Evolutionary conservation across 139 green algal genomes (phyloP), one percentile per base, ranked within the genome.

Genomic region (Tetradesmus obliquus): DNA sequence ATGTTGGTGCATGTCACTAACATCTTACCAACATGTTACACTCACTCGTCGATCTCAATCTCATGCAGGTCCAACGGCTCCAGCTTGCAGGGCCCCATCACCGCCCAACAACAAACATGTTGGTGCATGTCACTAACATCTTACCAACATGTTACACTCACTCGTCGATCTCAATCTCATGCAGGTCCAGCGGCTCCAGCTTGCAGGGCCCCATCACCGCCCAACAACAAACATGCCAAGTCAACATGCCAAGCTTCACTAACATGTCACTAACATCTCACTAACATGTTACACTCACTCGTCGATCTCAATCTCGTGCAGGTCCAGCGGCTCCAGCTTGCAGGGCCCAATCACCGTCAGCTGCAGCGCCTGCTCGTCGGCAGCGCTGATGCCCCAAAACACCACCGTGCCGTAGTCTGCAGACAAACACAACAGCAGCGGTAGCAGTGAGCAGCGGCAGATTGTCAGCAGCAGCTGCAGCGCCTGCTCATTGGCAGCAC

Each of bases 371-470:
- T 92, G 89, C 82, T 92, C 89, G 13, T 92, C 89, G 57, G 89
- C 89, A 45, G 91, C 94, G 92, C 76, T 94, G 93, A 90, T 94
- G 81, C 93, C 93, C 96, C 96, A 97, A 54, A 96, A 95, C 13
- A 95, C 95, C 7, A 97, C 80, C 15, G 94, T 94, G 88, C 96
- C 96, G 83, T 97, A 97, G 91, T 97, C 96, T 92, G 58, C 72
- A 86, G 32, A 45, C 32, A 53, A 19, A 90, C 5, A 60, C 19
- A 69, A n/a, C 24, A 6, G 5, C 24, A 58, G 6, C 17, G 20
- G 20, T n/a, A 9, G 54, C 55, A 53, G 22, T 17, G 17, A 51
- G 55, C 4, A 45, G 24, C 20, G 83, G 83, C 83, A 51, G 5
- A 71, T 9, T 20, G 54, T 22, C 12, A 90, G 9, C 45, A 15